Evolutionary conservation across 2,329 filamentous ascomycete species (phyloP).

Genomic region (Purpureocillium takamizusanense): DNA sequence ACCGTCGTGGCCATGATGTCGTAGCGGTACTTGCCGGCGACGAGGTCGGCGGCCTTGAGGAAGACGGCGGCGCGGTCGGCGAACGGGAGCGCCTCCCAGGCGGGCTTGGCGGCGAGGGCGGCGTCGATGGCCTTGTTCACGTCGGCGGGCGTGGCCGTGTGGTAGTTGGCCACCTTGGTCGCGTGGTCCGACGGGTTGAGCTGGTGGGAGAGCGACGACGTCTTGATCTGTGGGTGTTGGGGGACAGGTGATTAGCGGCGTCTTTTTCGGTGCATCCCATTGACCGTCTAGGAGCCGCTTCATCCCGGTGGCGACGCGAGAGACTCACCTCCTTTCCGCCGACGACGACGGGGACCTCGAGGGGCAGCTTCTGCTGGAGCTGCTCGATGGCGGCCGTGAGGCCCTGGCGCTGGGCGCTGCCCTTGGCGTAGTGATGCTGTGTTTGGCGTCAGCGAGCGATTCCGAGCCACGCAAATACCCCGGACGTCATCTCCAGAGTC

Average conservation of each 20-base stretch:
- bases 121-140: slow-evolving; percentile 73
- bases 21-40: slow-evolving; percentile 88
- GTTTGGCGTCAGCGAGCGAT: neutral
- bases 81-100: slow-evolving; percentile 83
- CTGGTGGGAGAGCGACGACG: slow-evolving; percentile 58
- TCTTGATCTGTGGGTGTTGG: slow-evolving; percentile 48
- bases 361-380: slow-evolving; percentile 57
- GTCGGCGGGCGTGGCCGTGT: slow-evolving; percentile 68
- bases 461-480: too few species aligned
- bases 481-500: too few species aligned
- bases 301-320: too few species aligned
- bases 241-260: too few species aligned
- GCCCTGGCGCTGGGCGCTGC: slow-evolving; percentile 67
- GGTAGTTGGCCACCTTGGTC: slow-evolving; percentile 71
- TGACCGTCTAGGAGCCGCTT: too few species aligned
- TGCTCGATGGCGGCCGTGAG: slow-evolving; percentile 65
- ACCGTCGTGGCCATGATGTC: slow-evolving; percentile 95
- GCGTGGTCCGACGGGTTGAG: slow-evolving; percentile 76
- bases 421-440: slow-evolving; percentile 83
- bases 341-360: slow-evolving; percentile 76
- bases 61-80: slow-evolving; percentile 87
- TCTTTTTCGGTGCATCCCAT: neutral
- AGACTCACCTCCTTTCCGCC: slow-evolving; percentile 65
- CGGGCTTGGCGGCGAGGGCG: slow-evolving; percentile 74
- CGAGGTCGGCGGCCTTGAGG: slow-evolving; percentile 88